Base-by-base conservation (phyloP, 495 filamentous ascomycete genomes). In the Halenospora varia region DNA sequence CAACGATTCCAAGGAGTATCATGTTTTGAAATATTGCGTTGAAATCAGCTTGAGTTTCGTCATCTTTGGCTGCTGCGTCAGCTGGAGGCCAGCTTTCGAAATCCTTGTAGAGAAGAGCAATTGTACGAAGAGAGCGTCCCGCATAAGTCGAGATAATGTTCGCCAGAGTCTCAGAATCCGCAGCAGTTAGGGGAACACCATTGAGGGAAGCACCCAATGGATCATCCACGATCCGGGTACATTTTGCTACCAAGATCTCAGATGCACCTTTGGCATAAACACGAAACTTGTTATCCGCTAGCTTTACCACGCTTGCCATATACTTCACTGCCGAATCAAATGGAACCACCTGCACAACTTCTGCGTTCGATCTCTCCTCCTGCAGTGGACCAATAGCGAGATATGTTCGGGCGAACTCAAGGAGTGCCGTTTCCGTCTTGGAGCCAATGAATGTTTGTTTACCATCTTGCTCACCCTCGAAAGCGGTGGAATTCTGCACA, bases 301-400 rank as follows among this genome's bases (percentile, higher is more conserved):
- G 70, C 62, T 84, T 82, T 13, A 86, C 67, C 11, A 92, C 87
- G 15, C 84, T 77, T 2, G 89, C 90, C 90, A 96, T 96, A 67
- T 89, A 95, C 69, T 94, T 96, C 53, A 89, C 82, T 19, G 78
- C 79, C 4, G 90, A 95, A 67, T 96, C 90, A 66, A 96, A 96
- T 3, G 90, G 90, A 53, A 90, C 82, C 62, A 93, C 75, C 66
- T 96, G 89, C 6, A 82, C 75, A 47, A 86, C 73, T 44, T 83
- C 80, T 40, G 81, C 82, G 62, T 86, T 89, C 8, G 85, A 77
- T 15, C 89, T 78, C 58, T 85, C 82, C 62, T 90, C 83, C 54
- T 74, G 77, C 1, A 90, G 76, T 0, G 84, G 79, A 1, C 80
- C 82, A 82, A 95, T 89, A 8, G 79, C 88, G n/a, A 95, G 76